Evolutionary conservation across 202 grass and related monocot genomes (phyloP), one percentile per base, ranked within the genome.

Genomic region (Miscanthus sacchariflorus): DNA sequence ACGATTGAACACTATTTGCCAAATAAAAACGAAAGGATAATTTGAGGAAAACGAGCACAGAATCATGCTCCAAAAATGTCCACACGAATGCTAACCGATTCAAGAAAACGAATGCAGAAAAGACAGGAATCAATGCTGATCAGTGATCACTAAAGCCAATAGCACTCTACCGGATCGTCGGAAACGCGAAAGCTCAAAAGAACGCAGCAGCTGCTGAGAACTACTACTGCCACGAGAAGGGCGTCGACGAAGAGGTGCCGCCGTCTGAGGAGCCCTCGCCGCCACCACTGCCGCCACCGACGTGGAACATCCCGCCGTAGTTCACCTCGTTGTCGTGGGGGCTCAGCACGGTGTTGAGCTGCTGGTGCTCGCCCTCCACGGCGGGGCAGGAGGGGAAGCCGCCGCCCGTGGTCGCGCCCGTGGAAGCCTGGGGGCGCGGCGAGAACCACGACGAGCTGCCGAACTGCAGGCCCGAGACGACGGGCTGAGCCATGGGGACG

Each of bases 221-320:
- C 91, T 90, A 92, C 91, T 95, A 93, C 84, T 96, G 94, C 94
- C 94, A 96, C 24, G 89, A 88, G 94, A 96, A 96, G 46, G 94
- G 89, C 19, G 91, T 44, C 49, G 94, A 80, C 59, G 94, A 80
- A 11, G 91, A 73, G 56, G 94, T 90, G 36, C 71, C 91, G 36
- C 71, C 91, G n/a, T 93, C 93, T 0, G 91, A 90, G 24, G 89
- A 86, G 28, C 94, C 94, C 77, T 88, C 90, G 13, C 83, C 84
- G 19, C 85, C 85, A 12, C 14, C 25, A 12, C 14, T 9, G 48
- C 74, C 8, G 17, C 74, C 83, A 19, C 85, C 87, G 23, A 81
- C 82, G 44, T 86, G 85, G 28, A 96, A 96, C 36, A 93, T 87
- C 21, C 71, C 90, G 17, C 77, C 73, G 79, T 91, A 93, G 69